Base-by-base conservation (phyloP, 2,329 filamentous ascomycete species). In the Pseudocercospora ulei region DNA sequence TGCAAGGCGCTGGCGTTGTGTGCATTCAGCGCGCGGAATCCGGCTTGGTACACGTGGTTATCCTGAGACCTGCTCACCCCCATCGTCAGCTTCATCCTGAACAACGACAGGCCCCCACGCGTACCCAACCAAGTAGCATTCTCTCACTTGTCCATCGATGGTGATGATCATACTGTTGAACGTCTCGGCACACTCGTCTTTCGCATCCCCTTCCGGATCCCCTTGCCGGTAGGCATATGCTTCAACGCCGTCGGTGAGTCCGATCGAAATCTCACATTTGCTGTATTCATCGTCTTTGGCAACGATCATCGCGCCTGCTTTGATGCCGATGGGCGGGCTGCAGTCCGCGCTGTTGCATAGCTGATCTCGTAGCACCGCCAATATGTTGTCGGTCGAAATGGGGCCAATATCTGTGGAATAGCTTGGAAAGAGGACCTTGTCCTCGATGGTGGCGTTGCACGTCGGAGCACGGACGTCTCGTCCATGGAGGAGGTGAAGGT, bases 181-280 rank as follows among this genome's bases (percentile, higher is more conserved):
- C 24, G 30, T 40, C 9, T 25, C 22, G 0, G 36, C 36, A 14
- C 41, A 44, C 12, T 44, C 37, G 11, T 44, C 34, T 9, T 39
- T 38, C 16, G 38, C 17, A 4, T 39, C 31, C 7, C 31, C 41
- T n/a, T 35, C 33, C 3, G 41, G 22, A 16, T 40, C 31, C 12
- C 36, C 29, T 14, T 44, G 41, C 4, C 41, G 41, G 13, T 39
- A 39, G 3, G 38, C 41, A 23, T 40, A 44, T 13, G 30, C 41
- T 17, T 44, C 41, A 8, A 44, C 20, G 12, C 31, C 41, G 19
- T 39, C 28, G 20, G 41, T 38, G 19, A 44, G 28, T 5, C 41
- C 41, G 13, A 44, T 38, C 3, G 41, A 39, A 20, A 44, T 44
- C 13, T 44, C 41, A 16, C 41, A 44, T 27, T 44, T 40, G 29